Evolutionary conservation across 192 early-diverging fungal genomes (phyloP).

Genomic region (Coemansia reversa): DNA sequence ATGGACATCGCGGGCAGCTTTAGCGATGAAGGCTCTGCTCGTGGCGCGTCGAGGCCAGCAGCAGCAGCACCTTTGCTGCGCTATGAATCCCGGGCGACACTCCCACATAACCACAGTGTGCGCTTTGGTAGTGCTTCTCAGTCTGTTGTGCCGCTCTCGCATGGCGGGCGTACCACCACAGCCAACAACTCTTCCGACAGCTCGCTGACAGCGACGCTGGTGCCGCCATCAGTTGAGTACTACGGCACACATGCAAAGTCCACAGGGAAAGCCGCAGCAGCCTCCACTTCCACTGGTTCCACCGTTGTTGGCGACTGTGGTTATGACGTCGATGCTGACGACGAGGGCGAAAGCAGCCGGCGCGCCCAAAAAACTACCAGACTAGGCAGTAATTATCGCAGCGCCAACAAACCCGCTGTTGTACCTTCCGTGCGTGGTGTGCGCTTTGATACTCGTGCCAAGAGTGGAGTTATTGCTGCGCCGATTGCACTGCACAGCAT

Average conservation of each 20-base stretch:
- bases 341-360: slow-evolving; percentile 36
- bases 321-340: slow-evolving; percentile 38
- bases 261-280: not conserved
- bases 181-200: slow-evolving; percentile 40
- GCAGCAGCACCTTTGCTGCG: slow-evolving; percentile 2
- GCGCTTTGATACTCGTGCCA: slow-evolving; percentile 9
- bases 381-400: not conserved
- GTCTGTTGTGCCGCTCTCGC: slow-evolving; percentile 19
- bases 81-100: not conserved
- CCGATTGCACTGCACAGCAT: slow-evolving; percentile 38
- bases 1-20: slow-evolving; percentile 40
- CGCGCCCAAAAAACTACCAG: not conserved
- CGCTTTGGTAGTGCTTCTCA: slow-evolving; percentile 21
- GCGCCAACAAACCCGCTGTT: not conserved
- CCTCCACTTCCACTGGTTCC: not conserved
- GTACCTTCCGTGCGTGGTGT: slow-evolving; percentile 3
- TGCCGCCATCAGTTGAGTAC: slow-evolving; percentile 48
- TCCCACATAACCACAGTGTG: slow-evolving; percentile 20
- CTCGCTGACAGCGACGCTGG: slow-evolving; percentile 51
- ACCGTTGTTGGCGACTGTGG: slow-evolving; percentile 10
- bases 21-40: slow-evolving; percentile 31
- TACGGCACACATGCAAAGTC: slow-evolving; percentile 35
- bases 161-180: slow-evolving; percentile 13
- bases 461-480: not conserved
- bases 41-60: not conserved